Conservation (phyloP, 768 basidiomycete genomes). For the Boletellus emodensis region DNA sequence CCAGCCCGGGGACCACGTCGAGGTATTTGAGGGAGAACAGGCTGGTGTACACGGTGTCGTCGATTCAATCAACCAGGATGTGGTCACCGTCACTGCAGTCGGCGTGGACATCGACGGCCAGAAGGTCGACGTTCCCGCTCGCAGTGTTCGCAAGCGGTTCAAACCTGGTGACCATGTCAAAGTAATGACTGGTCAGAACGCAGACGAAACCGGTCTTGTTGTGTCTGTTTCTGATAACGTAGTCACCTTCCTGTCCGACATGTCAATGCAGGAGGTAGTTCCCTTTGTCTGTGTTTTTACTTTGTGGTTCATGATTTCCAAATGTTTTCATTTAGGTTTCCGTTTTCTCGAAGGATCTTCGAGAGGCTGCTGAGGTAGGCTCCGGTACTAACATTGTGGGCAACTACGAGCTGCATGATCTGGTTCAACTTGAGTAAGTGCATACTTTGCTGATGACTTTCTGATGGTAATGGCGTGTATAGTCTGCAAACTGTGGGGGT, state of each 20-base stretch:
- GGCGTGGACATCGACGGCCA: conserved; percentile 84
- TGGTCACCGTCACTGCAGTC: conserved; percentile 77
- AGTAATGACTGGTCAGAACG: conserved; percentile 93
- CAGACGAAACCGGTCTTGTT: conserved; percentile 93
- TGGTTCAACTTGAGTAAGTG: conserved; percentile 93
- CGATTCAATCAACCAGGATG: conserved; percentile 82
- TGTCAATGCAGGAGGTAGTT: conserved; percentile 89
- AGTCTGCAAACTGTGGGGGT: conserved; percentile 94
- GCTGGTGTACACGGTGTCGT: conserved; percentile 90
- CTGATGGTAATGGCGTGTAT: conserved; percentile 11
- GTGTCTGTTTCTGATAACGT: conserved; percentile 87
- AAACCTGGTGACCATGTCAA: conserved; percentile 98
- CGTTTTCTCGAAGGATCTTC: conserved; percentile 94
- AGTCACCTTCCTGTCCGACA: conserved; percentile 95
- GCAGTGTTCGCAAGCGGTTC: conserved; percentile 91
- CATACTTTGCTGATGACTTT: not conserved
- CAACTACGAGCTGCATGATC: conserved; percentile 92
- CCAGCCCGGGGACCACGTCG: conserved; percentile 97
- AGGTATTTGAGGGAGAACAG: conserved; percentile 97
- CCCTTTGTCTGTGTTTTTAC: not conserved
- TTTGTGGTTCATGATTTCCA: conserved; percentile 3
- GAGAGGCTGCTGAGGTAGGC: conserved; percentile 97
- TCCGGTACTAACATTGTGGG: conserved; percentile 85
- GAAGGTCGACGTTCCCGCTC: conserved; percentile 79
- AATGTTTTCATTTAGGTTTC: conserved; percentile 58